A percentile compares a stretch with the other conserved stretches of the same genome.
Evolutionary conservation across 345 rosid genomes (phyloP).

Genomic region (Ceriops zippeliana): DNA sequence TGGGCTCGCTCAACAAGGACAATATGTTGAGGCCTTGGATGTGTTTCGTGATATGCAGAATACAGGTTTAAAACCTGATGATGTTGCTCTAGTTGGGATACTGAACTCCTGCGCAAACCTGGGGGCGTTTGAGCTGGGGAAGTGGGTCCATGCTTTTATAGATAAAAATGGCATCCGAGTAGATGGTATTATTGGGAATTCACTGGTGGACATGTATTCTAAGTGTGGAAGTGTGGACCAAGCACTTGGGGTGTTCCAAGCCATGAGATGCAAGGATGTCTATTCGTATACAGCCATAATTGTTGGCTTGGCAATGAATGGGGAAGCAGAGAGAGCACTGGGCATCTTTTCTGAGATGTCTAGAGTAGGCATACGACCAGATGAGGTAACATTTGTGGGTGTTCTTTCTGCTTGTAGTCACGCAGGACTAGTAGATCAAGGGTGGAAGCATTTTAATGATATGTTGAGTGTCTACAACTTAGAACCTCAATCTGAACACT

Average conservation of each 20-base stretch:
- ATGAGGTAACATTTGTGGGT: constrained; percentile 52
- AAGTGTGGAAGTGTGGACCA: constrained; percentile 48
- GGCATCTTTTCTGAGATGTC: constrained; percentile 45
- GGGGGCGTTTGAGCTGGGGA: constrained; percentile 45
- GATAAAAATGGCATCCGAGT: constrained; percentile 32
- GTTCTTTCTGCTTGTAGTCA: constrained; percentile 53
- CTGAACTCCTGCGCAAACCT: constrained; percentile 48
- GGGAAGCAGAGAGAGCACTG: constrained; percentile 37
- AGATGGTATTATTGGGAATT: constrained; percentile 46
- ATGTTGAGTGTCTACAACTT: constrained; percentile 42
- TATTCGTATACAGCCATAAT: constrained; percentile 54
- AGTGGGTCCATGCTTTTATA: constrained; percentile 46
- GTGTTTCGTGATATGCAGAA: constrained; percentile 38
- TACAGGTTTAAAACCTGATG: constrained; percentile 33
- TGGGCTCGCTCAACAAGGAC: constrained; percentile 44
- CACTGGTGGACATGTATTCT: constrained; percentile 56
- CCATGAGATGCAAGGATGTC: constrained; percentile 39
- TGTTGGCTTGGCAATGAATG: constrained; percentile 49
- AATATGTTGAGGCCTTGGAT: constrained; percentile 40
- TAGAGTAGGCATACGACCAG: constrained; percentile 32
- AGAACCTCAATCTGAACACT: constrained; percentile 52
- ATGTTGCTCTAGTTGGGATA: constrained; percentile 38
- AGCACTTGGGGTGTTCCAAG: constrained; percentile 37
- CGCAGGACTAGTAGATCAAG: constrained; percentile 48
- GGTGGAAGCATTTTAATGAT: constrained; percentile 39